Base-by-base conservation (phyloP, 768 basidiomycete species). In the Scleroderma bovista region DNA sequence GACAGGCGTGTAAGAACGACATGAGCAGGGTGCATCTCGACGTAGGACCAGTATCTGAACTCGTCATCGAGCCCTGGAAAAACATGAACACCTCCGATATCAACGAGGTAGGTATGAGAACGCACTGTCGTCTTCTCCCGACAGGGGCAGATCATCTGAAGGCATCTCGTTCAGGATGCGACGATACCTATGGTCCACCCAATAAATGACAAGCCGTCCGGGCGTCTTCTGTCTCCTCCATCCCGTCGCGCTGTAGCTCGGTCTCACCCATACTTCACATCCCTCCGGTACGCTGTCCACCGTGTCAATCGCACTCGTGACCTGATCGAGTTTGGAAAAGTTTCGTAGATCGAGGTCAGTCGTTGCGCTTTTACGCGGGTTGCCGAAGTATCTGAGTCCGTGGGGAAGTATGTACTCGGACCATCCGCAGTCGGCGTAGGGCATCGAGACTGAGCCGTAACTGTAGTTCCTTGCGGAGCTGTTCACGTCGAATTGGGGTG, bases 11-110 rank as follows among this genome's bases (percentile, higher is more conserved):
- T 77, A 23, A 91, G 57, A 0, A 74, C 60, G 8, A 73, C 69
- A 62, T 92, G 89, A 0, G 85, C 86, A 0, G 89, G 89, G 57
- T 91, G 88, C 31, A 77, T 68, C 63, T 89, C 85, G 68, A 92
- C 76, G 60, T 83, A 92, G 6, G 79, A 70, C 90, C 90, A 92
- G 60, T 89, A 92, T 48, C 84, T 74, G 57, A 85, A 88, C 60
- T 88, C 86, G 58, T 81, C 74, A 48, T 90, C 86, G 19, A 88
- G 69, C 41, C 78, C 89, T 90, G 53, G 13, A 10, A 26, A 9
- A 44, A 56, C 7, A 38, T 45, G 20, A 48, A 16, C 13, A 31
- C 13, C 32, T 3, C 4, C 20, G 16, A 51, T 5, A 37, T 22
- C 44, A 34, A 12, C 47, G 50, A 33, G 44, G 52, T 8, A 32